These are phyloP conservation scores for Neofusicoccum cordaticola DNA, from an alignment of 2,329 filamentous ascomycete genomes.

Conservation along the genomic window DNA sequence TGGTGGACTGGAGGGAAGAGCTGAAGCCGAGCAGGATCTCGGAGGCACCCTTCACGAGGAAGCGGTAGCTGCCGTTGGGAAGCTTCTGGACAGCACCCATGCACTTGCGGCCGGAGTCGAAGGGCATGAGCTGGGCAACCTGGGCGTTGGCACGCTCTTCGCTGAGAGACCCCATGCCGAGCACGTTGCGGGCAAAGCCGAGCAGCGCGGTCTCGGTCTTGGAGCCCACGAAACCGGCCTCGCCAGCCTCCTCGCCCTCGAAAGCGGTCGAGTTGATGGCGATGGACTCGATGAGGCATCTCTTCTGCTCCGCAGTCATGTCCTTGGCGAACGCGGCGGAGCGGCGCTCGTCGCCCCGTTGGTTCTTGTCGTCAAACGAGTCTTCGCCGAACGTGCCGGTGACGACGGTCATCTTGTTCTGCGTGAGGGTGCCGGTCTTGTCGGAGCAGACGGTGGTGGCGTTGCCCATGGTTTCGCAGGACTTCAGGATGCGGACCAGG, in stretches of 20 bases:
- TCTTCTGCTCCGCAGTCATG: conserved; percentile 37
- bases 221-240: conserved; percentile 48
- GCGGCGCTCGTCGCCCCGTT: conserved; percentile 43
- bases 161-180: conserved; percentile 49
- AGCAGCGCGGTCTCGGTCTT: conserved; percentile 58
- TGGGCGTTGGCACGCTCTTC: conserved; percentile 48
- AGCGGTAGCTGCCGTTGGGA: conserved; percentile 45
- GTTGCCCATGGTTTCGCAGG: conserved; percentile 35
- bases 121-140: conserved; percentile 52
- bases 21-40: conserved; percentile 48
- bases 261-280: conserved; percentile 53
- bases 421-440: conserved; percentile 42
- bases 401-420: conserved; percentile 45
- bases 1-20: conserved; percentile 20
- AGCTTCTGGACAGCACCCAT: conserved; percentile 57
- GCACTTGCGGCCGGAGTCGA: conserved; percentile 56
- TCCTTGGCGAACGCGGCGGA: conserved; percentile 41
- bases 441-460: conserved; percentile 38
- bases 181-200: conserved; percentile 49
- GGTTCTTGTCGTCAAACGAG: conserved; percentile 53
- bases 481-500: conserved; percentile 34
- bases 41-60: conserved; percentile 57
- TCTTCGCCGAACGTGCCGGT: conserved; percentile 36
- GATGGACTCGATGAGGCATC: conserved; percentile 25
- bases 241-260: conserved; percentile 46